A percentile compares a stretch with the other conserved stretches of the same genome.
These are phyloP conservation scores for Ascocoryne sarcoides DNA, from an alignment of 2,329 filamentous ascomycete genomes.

Conservation along the genomic window DNA sequence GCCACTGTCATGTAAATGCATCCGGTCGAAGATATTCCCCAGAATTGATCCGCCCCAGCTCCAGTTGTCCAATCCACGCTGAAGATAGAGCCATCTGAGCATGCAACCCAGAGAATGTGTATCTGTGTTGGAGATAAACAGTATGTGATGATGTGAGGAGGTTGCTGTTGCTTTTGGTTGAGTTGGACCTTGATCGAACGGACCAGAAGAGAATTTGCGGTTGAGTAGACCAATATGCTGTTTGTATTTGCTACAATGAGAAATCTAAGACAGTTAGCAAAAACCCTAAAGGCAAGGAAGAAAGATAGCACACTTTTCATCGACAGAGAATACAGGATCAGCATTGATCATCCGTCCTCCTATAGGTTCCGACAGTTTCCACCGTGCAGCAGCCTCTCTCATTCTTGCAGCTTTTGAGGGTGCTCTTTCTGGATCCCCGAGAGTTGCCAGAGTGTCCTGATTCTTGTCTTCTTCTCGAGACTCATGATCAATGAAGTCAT, in stretches of 20 bases:
- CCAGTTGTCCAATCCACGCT: slow-evolving; percentile 49
- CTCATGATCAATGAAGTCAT: not conserved
- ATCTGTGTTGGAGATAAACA: slow-evolving; percentile 35
- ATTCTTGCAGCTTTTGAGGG: slow-evolving; percentile 13
- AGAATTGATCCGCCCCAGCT: slow-evolving; percentile 33
- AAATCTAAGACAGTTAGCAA: slow-evolving; percentile 36
- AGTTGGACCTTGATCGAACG: slow-evolving; percentile 51
- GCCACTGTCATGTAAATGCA: slow-evolving; percentile 29
- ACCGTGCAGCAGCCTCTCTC: slow-evolving; percentile 27
- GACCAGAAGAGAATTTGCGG: slow-evolving; percentile 70
- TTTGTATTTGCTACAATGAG: slow-evolving; percentile 68
- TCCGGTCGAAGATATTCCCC: slow-evolving; percentile 30
- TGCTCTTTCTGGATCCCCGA: slow-evolving; percentile 1
- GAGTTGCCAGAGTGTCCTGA: slow-evolving; percentile 4
- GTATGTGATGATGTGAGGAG: slow-evolving; percentile 30
- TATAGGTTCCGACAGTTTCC: slow-evolving; percentile 56
- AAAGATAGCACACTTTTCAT: slow-evolving; percentile 47
- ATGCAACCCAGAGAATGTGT: slow-evolving; percentile 50
- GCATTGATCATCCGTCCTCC: slow-evolving; percentile 57
- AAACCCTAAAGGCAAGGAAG: slow-evolving; percentile 8
- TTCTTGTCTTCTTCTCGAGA: not conserved
- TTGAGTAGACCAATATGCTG: slow-evolving; percentile 72
- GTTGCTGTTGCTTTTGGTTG: slow-evolving; percentile 1
- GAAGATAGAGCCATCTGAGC: slow-evolving; percentile 48
- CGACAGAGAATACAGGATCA: slow-evolving; percentile 51